Conservation (phyloP, 441 rosid genomes). For the Jatropha multifida region DNA sequence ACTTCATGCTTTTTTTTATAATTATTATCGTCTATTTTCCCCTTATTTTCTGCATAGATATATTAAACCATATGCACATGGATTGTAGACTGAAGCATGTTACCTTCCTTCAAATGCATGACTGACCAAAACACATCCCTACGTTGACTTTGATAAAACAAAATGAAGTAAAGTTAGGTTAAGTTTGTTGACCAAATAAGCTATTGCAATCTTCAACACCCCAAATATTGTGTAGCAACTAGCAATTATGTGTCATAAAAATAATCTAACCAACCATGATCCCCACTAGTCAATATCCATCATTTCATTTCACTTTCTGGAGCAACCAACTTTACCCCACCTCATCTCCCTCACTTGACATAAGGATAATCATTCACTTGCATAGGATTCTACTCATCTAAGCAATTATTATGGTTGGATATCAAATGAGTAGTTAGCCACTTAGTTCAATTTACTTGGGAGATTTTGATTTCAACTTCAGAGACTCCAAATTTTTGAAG, state of each 20-base stretch:
- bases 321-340: slow-evolving; percentile 39
- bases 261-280: slow-evolving; percentile 27
- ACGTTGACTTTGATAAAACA: slow-evolving; percentile 48
- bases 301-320: slow-evolving; percentile 37
- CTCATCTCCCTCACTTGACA: slow-evolving; percentile 40
- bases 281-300: slow-evolving; percentile 45
- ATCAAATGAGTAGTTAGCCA: background rate
- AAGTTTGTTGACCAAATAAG: slow-evolving; percentile 53
- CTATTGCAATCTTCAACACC: slow-evolving; percentile 19
- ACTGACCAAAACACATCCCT: slow-evolving; percentile 46
- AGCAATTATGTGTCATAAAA: slow-evolving; percentile 27
- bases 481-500: background rate
- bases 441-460: slow-evolving; percentile 8
- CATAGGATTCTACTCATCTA: slow-evolving; percentile 8
- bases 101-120: slow-evolving; percentile 59
- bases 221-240: slow-evolving; percentile 1
- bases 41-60: slow-evolving; percentile 22
- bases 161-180: slow-evolving; percentile 29
- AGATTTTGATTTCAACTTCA: slow-evolving; percentile 9
- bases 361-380: slow-evolving; percentile 27
- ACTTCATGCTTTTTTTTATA: slow-evolving; percentile 14
- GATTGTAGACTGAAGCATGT: slow-evolving; percentile 70
- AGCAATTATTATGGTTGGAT: slow-evolving; percentile 5
- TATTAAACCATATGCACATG: slow-evolving; percentile 54
- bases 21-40: slow-evolving; percentile 17